Conservation (phyloP, 2,329 filamentous ascomycete genomes). For the Ophiostoma ulmi region DNA sequence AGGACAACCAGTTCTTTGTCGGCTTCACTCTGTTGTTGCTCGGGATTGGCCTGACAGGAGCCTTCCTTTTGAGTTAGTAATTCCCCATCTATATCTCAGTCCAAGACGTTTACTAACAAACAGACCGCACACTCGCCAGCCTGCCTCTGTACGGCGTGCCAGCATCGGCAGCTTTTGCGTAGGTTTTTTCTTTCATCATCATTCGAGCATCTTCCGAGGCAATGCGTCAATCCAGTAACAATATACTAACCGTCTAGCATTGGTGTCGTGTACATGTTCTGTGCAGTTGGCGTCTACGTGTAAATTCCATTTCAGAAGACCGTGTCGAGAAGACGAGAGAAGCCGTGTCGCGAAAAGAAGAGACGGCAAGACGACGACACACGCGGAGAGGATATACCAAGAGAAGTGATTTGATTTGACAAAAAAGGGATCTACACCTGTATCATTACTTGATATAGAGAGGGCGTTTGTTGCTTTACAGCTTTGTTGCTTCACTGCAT, state of each 20-base stretch:
- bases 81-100: not conserved
- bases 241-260: conserved; percentile 52
- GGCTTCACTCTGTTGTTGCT: conserved; percentile 69
- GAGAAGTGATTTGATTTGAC: conserved; percentile 5
- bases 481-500: conserved; percentile 7
- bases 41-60: conserved; percentile 66
- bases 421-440: conserved; percentile 29
- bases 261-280: conserved; percentile 97
- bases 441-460: conserved; percentile 39
- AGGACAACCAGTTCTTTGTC: conserved; percentile 77
- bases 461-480: conserved; percentile 16
- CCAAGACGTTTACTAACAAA: conserved; percentile 28
- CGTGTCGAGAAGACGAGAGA: conserved; percentile 9
- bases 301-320: conserved; percentile 39
- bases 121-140: conserved; percentile 77
- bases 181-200: conserved; percentile 39
- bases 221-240: not conserved
- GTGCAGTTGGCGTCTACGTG: conserved; percentile 96
- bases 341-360: not conserved
- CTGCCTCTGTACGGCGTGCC: conserved; percentile 75
- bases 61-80: conserved; percentile 76
- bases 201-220: not conserved
- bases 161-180: conserved; percentile 87
- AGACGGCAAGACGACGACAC: not conserved
- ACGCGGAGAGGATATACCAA: conserved; percentile 5